These are phyloP conservation scores for Nicotiana otophora DNA, from an alignment of 257 asterid species.

Conservation along the genomic window DNA sequence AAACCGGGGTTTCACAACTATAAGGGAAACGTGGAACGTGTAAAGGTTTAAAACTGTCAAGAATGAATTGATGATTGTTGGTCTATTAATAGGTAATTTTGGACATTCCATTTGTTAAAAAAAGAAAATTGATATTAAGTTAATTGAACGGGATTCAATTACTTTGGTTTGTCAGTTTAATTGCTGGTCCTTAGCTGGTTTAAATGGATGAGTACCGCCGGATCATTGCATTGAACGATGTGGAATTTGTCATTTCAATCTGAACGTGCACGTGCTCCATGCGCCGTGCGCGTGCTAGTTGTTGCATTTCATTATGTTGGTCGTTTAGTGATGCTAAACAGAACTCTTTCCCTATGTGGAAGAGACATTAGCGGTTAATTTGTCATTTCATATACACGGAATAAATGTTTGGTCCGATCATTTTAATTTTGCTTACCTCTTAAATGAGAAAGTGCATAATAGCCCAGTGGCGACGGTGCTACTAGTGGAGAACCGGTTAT, in stretches of 20 bases:
- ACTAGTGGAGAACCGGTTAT: neutral
- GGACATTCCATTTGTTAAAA: neutral
- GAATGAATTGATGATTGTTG: neutral
- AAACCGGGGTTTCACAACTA: neutral
- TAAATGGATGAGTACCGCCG: neutral
- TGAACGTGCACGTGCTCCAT: neutral
- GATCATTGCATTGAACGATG: neutral
- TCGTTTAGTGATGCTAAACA: neutral
- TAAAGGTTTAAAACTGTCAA: neutral
- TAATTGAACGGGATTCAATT: neutral
- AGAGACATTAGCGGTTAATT: neutral
- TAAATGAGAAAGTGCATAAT: neutral
- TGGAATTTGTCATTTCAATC: neutral
- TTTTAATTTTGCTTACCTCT: neutral
- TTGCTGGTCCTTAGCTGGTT: neutral
- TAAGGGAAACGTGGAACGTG: neutral
- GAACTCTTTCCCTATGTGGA: neutral
- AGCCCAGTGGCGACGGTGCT: neutral
- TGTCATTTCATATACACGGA: neutral
- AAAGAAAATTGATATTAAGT: neutral
- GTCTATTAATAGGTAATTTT: neutral
- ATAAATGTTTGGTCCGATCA: neutral
- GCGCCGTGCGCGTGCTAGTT: neutral
- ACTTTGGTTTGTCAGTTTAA: neutral
- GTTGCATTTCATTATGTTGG: neutral